Percentiles rank a stretch among this genome's conserved stretches.
Conservation (phyloP, 2,329 filamentous ascomycete species). For the Penicillium oxalicum region DNA sequence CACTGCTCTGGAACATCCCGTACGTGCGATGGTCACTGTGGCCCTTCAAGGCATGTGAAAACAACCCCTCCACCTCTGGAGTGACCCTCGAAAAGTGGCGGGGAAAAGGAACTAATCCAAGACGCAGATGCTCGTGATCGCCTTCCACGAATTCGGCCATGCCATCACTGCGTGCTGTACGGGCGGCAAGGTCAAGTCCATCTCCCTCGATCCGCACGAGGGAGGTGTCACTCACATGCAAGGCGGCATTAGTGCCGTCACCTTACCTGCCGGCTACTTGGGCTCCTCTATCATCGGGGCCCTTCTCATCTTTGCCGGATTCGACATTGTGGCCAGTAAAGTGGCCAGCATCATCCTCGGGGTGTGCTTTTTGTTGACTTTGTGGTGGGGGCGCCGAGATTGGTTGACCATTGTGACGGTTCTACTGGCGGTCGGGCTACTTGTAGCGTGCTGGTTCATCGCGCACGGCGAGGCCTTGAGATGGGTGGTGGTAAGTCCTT, state of each 20-base stretch:
- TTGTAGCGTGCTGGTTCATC: conserved; percentile 76
- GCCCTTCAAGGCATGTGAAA: conserved; percentile 64
- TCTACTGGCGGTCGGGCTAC: conserved; percentile 61
- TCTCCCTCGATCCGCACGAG: conserved; percentile 68
- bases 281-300: conserved; percentile 72
- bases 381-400: conserved; percentile 75
- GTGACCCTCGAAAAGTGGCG: neutral
- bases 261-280: conserved; percentile 70
- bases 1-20: conserved; percentile 72
- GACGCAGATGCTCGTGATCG: conserved; percentile 69
- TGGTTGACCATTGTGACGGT: conserved; percentile 71
- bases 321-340: conserved; percentile 75
- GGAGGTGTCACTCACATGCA: conserved; percentile 73
- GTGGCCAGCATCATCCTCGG: conserved; percentile 68
- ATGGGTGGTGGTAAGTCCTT: conserved; percentile 57
- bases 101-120: conserved; percentile 1
- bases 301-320: conserved; percentile 71
- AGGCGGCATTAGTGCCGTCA: conserved; percentile 64
- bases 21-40: conserved; percentile 69
- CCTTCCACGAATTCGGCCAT: conserved; percentile 75
- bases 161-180: conserved; percentile 67
- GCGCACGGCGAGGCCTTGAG: conserved; percentile 66
- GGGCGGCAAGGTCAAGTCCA: conserved; percentile 67
- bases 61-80: neutral
- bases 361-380: conserved; percentile 68